phyloP scores from a whole-genome alignment of 1,284 basidiomycete species.

The Quambalaria eucalypti region DNA sequence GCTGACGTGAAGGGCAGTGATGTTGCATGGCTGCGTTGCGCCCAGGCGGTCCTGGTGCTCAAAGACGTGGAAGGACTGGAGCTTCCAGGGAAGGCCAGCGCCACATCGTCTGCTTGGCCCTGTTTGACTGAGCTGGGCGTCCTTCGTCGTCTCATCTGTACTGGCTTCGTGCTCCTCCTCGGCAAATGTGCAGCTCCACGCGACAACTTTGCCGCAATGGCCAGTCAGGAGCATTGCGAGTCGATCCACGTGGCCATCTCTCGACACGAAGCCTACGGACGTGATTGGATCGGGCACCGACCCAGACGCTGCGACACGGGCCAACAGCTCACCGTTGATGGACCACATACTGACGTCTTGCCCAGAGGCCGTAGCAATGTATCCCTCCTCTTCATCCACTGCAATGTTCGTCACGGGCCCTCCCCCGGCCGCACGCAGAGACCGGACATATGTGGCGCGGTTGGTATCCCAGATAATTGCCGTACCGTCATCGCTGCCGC shows the following conservation, averaged over 20 bases:
- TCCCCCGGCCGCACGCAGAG: slow-evolving; percentile 35
- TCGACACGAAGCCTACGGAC: slow-evolving; percentile 67
- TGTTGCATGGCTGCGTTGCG: slow-evolving; percentile 4
- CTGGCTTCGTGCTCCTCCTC: slow-evolving; percentile 19
- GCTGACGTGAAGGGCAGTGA: slow-evolving; percentile 15
- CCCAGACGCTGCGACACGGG: slow-evolving; percentile 55
- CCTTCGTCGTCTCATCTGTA: slow-evolving; percentile 1
- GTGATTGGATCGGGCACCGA: slow-evolving; percentile 51
- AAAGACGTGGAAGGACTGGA: slow-evolving; percentile 23
- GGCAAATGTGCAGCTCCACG: slow-evolving; percentile 1
- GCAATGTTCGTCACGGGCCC: slow-evolving; percentile 60
- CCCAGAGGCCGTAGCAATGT: slow-evolving; percentile 69
- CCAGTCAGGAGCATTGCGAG: neutral
- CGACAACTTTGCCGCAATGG: slow-evolving; percentile 1
- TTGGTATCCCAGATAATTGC: slow-evolving; percentile 88
- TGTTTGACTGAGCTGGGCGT: neutral
- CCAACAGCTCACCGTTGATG: slow-evolving; percentile 67
- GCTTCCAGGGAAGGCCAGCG: slow-evolving; percentile 11
- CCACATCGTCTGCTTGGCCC: too few species aligned
- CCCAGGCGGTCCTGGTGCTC: slow-evolving; percentile 22
- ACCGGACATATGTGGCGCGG: slow-evolving; percentile 46
- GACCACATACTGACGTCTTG: slow-evolving; percentile 65
- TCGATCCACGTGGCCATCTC: slow-evolving; percentile 51
- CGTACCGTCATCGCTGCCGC: slow-evolving; percentile 73
- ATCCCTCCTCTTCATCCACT: slow-evolving; percentile 76